Percentiles rank a stretch among this genome's conserved stretches.
Conservation (phyloP, 768 basidiomycete species). For the Leccinum subgranulosum region DNA sequence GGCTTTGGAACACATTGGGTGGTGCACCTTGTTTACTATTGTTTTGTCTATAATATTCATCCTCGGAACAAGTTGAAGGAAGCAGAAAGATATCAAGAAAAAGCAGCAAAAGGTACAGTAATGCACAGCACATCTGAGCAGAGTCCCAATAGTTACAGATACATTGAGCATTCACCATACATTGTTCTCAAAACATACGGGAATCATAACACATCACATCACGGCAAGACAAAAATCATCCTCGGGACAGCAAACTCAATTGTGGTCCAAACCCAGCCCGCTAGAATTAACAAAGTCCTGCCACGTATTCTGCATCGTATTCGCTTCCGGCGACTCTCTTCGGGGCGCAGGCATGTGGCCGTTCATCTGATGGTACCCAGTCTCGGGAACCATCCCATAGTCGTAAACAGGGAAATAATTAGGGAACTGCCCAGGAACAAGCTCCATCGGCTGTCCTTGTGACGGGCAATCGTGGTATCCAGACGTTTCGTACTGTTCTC, state of each 20-base stretch:
- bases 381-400: slow-evolving; percentile 43
- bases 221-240: slow-evolving; percentile 4
- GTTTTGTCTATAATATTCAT: slow-evolving; percentile 12
- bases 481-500: slow-evolving; percentile 23
- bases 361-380: slow-evolving; percentile 37
- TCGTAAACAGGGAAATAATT: slow-evolving; percentile 78
- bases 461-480: slow-evolving; percentile 19
- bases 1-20: not conserved
- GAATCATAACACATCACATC: slow-evolving; percentile 9
- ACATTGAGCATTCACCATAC: slow-evolving; percentile 7
- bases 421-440: slow-evolving; percentile 45
- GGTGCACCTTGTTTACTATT: slow-evolving; percentile 18
- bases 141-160: slow-evolving; percentile 19
- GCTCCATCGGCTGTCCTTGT: slow-evolving; percentile 31
- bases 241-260: not conserved
- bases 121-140: not conserved
- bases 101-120: slow-evolving; percentile 11
- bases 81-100: not conserved
- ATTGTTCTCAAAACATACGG: slow-evolving; percentile 11
- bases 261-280: slow-evolving; percentile 18
- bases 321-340: slow-evolving; percentile 52
- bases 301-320: slow-evolving; percentile 59
- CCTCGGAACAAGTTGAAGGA: not conserved
- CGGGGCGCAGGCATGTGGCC: slow-evolving; percentile 34
- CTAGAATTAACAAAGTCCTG: slow-evolving; percentile 52